These are phyloP conservation scores for Plasmodium cynomolgi DNA, from an alignment of 169 alveolate genomes.

Conservation along the genomic window DNA sequence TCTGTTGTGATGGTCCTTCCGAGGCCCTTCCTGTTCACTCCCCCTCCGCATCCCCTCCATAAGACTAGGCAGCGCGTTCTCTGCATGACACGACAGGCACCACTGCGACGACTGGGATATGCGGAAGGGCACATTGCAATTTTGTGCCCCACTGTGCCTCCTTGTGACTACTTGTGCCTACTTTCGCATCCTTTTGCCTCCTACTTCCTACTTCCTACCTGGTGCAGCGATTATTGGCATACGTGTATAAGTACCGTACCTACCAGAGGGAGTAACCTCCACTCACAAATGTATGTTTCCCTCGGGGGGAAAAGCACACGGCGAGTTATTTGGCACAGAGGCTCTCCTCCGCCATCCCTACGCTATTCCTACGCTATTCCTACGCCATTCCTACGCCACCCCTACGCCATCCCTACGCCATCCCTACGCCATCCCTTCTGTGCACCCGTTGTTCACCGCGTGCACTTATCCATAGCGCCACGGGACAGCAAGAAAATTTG, in stretches of 20 bases:
- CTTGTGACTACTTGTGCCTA: background rate
- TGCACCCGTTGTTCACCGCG: background rate
- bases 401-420: too few relatives aligned
- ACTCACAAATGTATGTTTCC: background rate
- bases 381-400: too few relatives aligned
- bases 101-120: background rate
- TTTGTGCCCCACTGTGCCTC: background rate
- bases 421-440: background rate
- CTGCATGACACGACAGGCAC: background rate
- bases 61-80: background rate
- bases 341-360: background rate
- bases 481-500: background rate
- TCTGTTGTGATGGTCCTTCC: background rate
- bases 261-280: background rate
- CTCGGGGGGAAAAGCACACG: background rate
- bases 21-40: background rate
- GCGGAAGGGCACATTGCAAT: background rate
- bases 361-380: too few relatives aligned
- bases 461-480: background rate
- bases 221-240: background rate
- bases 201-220: too few relatives aligned
- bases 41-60: background rate
- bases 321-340: background rate
- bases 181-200: too few relatives aligned
- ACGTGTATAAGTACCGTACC: background rate